These are phyloP conservation scores for Fragaria nilgerrensis DNA, from an alignment of 306 rosid species.

Conservation along the genomic window DNA sequence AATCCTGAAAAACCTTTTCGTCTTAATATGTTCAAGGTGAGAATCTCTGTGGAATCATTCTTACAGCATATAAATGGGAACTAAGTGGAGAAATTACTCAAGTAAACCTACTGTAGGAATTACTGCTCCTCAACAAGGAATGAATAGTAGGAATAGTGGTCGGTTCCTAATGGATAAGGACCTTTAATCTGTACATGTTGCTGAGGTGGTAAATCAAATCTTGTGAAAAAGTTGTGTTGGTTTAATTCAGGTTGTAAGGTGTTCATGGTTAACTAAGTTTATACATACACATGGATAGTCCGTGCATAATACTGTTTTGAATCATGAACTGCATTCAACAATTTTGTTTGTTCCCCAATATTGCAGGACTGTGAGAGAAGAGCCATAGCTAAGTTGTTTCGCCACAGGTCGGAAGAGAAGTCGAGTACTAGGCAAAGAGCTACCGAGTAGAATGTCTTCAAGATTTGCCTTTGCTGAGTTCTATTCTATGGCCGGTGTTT, in stretches of 20 bases:
- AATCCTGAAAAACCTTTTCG: conserved; percentile 78
- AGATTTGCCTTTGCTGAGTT: conserved; percentile 17
- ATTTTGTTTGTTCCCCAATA: neutral
- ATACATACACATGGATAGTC: neutral
- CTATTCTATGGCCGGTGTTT: conserved; percentile 22
- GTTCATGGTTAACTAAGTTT: neutral
- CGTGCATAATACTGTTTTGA: neutral
- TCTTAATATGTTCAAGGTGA: conserved; percentile 95
- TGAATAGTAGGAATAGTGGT: neutral
- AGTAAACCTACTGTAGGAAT: neutral
- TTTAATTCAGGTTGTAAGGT: neutral
- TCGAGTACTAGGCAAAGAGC: conserved; percentile 23
- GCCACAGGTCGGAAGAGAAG: conserved; percentile 78
- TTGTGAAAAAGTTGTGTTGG: neutral
- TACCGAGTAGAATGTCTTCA: conserved; percentile 31
- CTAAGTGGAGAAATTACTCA: neutral
- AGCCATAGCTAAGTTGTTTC: conserved; percentile 85
- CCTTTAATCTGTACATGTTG: neutral
- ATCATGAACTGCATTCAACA: neutral
- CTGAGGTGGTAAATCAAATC: neutral
- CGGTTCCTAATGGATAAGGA: neutral
- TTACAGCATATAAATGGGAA: conserved; percentile 15
- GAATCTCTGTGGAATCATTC: conserved; percentile 19
- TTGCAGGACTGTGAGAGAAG: conserved; percentile 93
- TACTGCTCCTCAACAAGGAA: neutral